phyloP scores from a whole-genome alignment of 2,329 filamentous ascomycete genomes.

The Diaporthe sp. region DNA sequence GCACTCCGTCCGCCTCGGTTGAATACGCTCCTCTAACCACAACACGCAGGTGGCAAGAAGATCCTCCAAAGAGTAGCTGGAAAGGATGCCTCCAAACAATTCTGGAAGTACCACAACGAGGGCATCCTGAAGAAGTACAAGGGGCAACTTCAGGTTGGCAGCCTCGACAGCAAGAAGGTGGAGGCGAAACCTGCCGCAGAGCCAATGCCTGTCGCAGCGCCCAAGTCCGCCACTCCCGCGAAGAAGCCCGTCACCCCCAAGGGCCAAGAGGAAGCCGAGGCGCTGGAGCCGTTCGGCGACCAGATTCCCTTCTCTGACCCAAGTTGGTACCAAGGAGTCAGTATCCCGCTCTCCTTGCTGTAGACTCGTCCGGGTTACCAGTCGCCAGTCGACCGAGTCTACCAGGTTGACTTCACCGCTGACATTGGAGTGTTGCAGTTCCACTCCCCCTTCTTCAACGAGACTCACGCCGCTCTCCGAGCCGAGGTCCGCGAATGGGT shows the following conservation, averaged over 20 bases:
- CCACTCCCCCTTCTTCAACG: conserved; percentile 96
- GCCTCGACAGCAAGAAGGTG: conserved; percentile 84
- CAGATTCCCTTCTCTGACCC: conserved; percentile 94
- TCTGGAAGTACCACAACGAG: conserved; percentile 87
- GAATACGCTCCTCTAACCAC: background rate
- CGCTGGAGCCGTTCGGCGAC: conserved; percentile 87
- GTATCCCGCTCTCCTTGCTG: conserved; percentile 49
- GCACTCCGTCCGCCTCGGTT: background rate
- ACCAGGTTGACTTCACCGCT: background rate
- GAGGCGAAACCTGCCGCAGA: conserved; percentile 68
- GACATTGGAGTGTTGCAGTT: conserved; percentile 68
- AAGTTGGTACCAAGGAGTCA: conserved; percentile 92
- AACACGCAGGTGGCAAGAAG: conserved; percentile 70
- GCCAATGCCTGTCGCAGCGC: conserved; percentile 63
- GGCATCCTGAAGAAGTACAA: conserved; percentile 90
- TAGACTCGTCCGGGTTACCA: background rate
- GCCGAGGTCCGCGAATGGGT: conserved; percentile 94
- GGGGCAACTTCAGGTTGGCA: conserved; percentile 83
- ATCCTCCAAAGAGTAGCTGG: conserved; percentile 74
- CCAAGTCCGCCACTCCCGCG: conserved; percentile 54
- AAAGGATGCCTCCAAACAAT: conserved; percentile 77
- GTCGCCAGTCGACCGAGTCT: too few species aligned
- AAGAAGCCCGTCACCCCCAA: conserved; percentile 48
- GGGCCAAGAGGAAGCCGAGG: conserved; percentile 69
- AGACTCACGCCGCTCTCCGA: conserved; percentile 91